These are phyloP conservation scores for Mucor velutinosus DNA, from an alignment of 371 early-diverging fungal species.

Conservation along the genomic window DNA sequence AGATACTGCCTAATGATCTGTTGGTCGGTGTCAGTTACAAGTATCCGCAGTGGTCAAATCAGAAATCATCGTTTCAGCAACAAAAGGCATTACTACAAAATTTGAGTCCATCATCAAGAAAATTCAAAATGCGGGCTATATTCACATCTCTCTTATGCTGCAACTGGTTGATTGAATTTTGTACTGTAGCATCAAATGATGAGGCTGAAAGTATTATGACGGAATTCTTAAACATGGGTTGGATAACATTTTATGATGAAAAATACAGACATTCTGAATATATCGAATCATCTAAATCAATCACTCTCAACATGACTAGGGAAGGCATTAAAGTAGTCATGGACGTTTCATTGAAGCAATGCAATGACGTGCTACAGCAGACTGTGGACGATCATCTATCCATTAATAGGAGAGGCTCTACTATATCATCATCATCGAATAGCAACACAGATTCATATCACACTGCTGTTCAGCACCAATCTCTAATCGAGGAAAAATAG, in stretches of 20 bases:
- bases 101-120: slow-evolving; percentile 15
- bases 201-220: slow-evolving; percentile 55
- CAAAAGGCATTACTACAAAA: slow-evolving; percentile 25
- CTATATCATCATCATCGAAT: background rate
- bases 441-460: background rate
- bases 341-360: slow-evolving; percentile 14
- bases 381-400: background rate
- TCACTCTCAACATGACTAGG: slow-evolving; percentile 13
- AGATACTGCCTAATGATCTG: slow-evolving; percentile 9
- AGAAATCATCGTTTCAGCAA: slow-evolving; percentile 17
- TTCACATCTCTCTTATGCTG: slow-evolving; percentile 25
- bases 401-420: background rate
- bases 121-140: slow-evolving; percentile 27
- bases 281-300: slow-evolving; percentile 18
- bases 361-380: slow-evolving; percentile 9
- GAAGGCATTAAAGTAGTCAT: slow-evolving; percentile 20
- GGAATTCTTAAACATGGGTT: slow-evolving; percentile 48
- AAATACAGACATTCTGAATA: slow-evolving; percentile 21
- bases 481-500: background rate
- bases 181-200: slow-evolving; percentile 53
- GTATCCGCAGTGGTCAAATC: slow-evolving; percentile 12
- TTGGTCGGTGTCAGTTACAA: background rate
- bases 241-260: slow-evolving; percentile 46
- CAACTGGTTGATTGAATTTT: slow-evolving; percentile 57
- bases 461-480: background rate